Conservation (phyloP, 352 stramenopile species). For the Phytopythium ostracodes region DNA sequence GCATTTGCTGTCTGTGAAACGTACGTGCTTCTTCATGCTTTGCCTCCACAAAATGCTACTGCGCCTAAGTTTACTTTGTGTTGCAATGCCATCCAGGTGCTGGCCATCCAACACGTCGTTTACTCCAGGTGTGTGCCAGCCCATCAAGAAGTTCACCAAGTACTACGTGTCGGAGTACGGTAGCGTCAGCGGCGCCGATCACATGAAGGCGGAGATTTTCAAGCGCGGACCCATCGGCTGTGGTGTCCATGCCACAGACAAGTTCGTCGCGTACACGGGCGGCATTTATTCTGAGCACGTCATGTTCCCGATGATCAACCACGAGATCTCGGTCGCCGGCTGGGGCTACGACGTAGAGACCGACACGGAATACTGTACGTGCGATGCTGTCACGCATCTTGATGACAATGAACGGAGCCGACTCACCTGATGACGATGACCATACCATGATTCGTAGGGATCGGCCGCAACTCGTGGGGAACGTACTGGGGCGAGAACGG, state of each 20-base stretch:
- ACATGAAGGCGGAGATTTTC: conserved; percentile 92
- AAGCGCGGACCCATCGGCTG: conserved; percentile 89
- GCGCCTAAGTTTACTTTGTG: neutral
- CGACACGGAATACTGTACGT: conserved; percentile 87
- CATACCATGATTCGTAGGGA: conserved; percentile 38
- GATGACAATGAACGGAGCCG: neutral
- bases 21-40: conserved; percentile 23
- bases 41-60: neutral
- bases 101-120: conserved; percentile 87
- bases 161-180: conserved; percentile 91
- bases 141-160: conserved; percentile 85
- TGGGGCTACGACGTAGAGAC: conserved; percentile 86
- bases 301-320: conserved; percentile 81
- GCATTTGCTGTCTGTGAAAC: conserved; percentile 80
- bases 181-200: conserved; percentile 74
- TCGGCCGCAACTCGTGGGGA: conserved; percentile 91
- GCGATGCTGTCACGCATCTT: neutral
- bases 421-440: neutral
- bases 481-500: conserved; percentile 91
- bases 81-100: conserved; percentile 35
- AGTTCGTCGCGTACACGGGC: conserved; percentile 76
- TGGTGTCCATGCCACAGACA: conserved; percentile 79
- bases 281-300: conserved; percentile 84
- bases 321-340: conserved; percentile 88
- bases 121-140: conserved; percentile 73